Base-by-base conservation (phyloP, 1,284 basidiomycete genomes). In the Ceratobasidium papillatum region DNA sequence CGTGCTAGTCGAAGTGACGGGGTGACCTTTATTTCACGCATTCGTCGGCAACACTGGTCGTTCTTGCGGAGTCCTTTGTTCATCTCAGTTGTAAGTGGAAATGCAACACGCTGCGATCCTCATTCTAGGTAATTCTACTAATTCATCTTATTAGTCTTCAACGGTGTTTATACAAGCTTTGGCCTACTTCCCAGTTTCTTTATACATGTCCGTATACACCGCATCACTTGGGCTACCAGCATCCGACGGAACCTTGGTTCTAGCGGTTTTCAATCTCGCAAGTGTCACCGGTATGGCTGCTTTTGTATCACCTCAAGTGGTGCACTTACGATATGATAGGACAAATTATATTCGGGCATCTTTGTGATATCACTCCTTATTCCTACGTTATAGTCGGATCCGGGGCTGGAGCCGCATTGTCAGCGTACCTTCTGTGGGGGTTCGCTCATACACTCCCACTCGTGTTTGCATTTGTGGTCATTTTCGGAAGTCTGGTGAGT, bases 201-300 rank as follows among this genome's bases (percentile, higher is more conserved):
- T 76, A 25, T 76, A 77, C 45, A 76, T 77, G 32, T 64, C 76
- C 7, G 68, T 75, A 3, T 77, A 77, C 49, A 72, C 76, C n/a
- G 54, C 75, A 2, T 66, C 75, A 3, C 36, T 76, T 27, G 75
- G 76, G 0, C 47, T 75, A 8, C 51, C 68, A 3, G 25, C 61
- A 8, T 41, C 69, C 0, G 19, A 63, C n/a, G 75, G 76, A 14
- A 74, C 75, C 12, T 19, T 71, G 1, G 73, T 68, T 22, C 49
- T 77, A n/a, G 64, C 71, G 34, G 71, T 76, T 4, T 77, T 77
- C 75, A 74, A 77, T 54, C 25, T 76, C 11, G 38, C 63, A 19
- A 71, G 71, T 47, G 47, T 74, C 8, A 59, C 63, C 17, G 75
- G 75, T 74, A 54, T 11, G 52, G 27, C 25, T 3, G 7, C n/a